phyloP scores from a whole-genome alignment of 495 filamentous ascomycete genomes.

The Hypoxylon subgilvum region DNA sequence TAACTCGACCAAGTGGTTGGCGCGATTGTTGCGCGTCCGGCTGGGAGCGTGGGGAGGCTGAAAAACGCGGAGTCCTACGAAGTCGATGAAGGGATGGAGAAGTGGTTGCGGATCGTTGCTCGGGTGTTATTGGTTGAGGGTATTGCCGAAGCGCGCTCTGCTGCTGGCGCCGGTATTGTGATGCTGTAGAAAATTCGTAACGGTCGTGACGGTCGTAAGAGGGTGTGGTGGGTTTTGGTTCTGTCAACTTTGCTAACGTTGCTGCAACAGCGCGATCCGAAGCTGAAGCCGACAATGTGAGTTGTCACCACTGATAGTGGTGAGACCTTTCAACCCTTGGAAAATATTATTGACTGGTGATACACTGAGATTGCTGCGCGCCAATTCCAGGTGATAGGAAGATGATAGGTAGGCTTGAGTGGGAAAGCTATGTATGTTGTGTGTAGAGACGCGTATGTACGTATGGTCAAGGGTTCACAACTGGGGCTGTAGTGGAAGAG shows the following conservation, averaged over 20 bases:
- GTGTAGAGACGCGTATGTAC: constrained; percentile 8
- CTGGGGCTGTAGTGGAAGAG: neutral
- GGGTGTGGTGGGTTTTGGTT: constrained; percentile 36
- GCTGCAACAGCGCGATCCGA: constrained; percentile 41
- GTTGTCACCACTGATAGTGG: constrained; percentile 47
- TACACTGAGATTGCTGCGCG: constrained; percentile 4
- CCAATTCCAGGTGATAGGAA: constrained; percentile 2
- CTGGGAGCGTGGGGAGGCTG: constrained; percentile 48
- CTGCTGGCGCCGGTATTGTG: constrained; percentile 53
- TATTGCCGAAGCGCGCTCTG: constrained; percentile 44
- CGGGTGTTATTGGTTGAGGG: constrained; percentile 38
- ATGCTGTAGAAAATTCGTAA: constrained; percentile 43
- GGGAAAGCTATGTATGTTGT: neutral
- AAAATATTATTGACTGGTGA: constrained; percentile 13
- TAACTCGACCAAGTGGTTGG: constrained; percentile 43
- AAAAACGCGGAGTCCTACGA: constrained; percentile 57
- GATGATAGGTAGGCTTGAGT: constrained; percentile 3
- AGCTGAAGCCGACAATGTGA: constrained; percentile 55
- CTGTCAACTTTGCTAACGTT: constrained; percentile 51
- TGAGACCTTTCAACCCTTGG: constrained; percentile 8
- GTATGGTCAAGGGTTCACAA: constrained; percentile 9
- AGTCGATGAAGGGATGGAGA: constrained; percentile 50
- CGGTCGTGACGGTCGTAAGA: constrained; percentile 54
- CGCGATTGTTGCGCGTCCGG: constrained; percentile 43
- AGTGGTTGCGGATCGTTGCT: constrained; percentile 42